Percentiles rank a stretch among this genome's conserved stretches.
Evolutionary conservation across 495 filamentous ascomycete genomes (phyloP).

Genomic region (Penicillium salamii): DNA sequence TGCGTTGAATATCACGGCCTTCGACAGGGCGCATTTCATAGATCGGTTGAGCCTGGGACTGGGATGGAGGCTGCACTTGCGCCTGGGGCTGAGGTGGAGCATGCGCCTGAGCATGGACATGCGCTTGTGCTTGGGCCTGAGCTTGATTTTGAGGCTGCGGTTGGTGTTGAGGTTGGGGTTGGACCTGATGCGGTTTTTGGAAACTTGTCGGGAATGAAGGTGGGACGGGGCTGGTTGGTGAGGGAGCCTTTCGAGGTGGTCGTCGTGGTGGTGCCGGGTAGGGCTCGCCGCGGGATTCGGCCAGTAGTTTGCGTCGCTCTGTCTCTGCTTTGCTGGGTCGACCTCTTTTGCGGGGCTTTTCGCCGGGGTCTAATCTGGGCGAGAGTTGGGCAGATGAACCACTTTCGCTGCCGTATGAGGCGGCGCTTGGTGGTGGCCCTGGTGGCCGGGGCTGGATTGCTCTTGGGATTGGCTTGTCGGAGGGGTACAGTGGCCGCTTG

Average conservation of each 20-base stretch:
- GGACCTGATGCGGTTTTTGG: no score
- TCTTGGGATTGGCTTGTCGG: slow-evolving; percentile 38
- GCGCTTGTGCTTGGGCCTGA: no score
- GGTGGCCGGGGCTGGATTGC: slow-evolving; percentile 43
- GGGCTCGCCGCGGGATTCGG: slow-evolving; percentile 49
- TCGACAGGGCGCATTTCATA: slow-evolving; percentile 15
- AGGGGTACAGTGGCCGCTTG: slow-evolving; percentile 35
- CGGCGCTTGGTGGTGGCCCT: slow-evolving; percentile 34
- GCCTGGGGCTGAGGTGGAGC: background rate
- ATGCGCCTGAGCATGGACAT: background rate
- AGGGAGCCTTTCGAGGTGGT: slow-evolving; percentile 24
- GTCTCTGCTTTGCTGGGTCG: slow-evolving; percentile 57
- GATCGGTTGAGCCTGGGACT: slow-evolving; percentile 1
- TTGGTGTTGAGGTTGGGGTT: no score
- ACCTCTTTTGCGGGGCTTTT: slow-evolving; percentile 56
- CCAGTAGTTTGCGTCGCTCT: slow-evolving; percentile 49
- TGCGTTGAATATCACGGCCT: slow-evolving; percentile 22
- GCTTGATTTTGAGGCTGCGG: no score
- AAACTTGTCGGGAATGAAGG: no score
- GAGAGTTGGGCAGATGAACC: slow-evolving; percentile 38
- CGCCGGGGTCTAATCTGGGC: slow-evolving; percentile 32
- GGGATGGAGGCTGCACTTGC: slow-evolving; percentile 1
- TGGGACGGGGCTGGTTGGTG: slow-evolving; percentile 31
- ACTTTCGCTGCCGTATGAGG: slow-evolving; percentile 40
- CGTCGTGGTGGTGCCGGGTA: slow-evolving; percentile 42